These are phyloP conservation scores for Pseudocercospora eumusae DNA, from an alignment of 2,329 filamentous ascomycete species.

Conservation along the genomic window DNA sequence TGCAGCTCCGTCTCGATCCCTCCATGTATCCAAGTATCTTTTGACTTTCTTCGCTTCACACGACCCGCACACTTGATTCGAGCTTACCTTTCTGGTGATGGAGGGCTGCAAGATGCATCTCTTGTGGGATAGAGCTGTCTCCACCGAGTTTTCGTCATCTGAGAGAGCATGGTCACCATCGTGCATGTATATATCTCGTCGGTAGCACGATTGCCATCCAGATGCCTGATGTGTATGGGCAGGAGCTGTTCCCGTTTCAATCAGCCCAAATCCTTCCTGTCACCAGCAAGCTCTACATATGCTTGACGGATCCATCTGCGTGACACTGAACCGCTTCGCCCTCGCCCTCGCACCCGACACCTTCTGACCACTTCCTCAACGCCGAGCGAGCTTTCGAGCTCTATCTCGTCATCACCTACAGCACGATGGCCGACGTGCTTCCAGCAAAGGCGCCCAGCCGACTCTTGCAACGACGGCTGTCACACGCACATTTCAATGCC, in stretches of 20 bases:
- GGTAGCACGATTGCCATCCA: slow-evolving; percentile 20
- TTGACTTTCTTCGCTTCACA: slow-evolving; percentile 28
- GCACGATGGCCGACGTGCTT: slow-evolving; percentile 30
- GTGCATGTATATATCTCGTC: slow-evolving; percentile 25
- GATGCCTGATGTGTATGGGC: slow-evolving; percentile 16
- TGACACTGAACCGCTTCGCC: neutral
- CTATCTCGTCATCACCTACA: neutral
- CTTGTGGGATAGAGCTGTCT: slow-evolving; percentile 26
- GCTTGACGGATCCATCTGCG: neutral
- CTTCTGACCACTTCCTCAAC: neutral
- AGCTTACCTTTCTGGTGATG: slow-evolving; percentile 27
- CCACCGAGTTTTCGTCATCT: slow-evolving; percentile 31
- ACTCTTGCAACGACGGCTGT: slow-evolving; percentile 33
- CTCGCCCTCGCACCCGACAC: neutral
- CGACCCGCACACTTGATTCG: slow-evolving; percentile 22
- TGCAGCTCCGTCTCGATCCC: slow-evolving; percentile 30
- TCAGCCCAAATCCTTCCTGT: neutral
- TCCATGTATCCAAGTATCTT: slow-evolving; percentile 21
- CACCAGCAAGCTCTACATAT: neutral
- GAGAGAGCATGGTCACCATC: slow-evolving; percentile 22
- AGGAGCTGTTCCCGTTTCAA: slow-evolving; percentile 21
- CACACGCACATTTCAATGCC: slow-evolving; percentile 31
- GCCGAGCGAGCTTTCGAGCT: neutral
- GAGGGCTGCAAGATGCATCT: slow-evolving; percentile 24
- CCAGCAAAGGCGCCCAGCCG: slow-evolving; percentile 25